A percentile compares a stretch with the other conserved stretches of the same genome.
Conservation (phyloP, 2,329 filamentous ascomycete genomes). For the Sporothrix variecibatus region DNA sequence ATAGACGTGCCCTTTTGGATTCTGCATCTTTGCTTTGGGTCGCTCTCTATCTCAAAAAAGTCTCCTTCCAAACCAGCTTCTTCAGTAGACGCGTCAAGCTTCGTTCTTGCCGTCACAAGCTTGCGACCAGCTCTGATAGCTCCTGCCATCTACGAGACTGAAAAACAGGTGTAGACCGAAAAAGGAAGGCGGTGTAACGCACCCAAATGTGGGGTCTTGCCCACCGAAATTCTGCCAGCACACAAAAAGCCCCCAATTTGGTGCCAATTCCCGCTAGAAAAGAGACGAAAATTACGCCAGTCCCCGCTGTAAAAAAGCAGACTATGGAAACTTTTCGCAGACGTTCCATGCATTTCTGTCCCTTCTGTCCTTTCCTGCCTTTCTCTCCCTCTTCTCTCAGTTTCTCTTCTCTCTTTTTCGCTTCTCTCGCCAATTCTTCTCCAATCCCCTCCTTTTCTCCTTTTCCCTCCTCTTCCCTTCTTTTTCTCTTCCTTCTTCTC, state of each 20-base stretch:
- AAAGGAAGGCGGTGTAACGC: background rate
- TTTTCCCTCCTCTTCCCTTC: background rate
- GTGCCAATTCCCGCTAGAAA: slow-evolving; percentile 13
- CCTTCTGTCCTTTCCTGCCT: background rate
- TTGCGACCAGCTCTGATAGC: background rate
- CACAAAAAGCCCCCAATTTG: slow-evolving; percentile 11
- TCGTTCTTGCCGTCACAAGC: background rate
- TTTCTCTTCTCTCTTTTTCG: background rate
- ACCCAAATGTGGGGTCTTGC: background rate
- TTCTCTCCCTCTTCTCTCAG: slow-evolving; percentile 8
- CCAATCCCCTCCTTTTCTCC: slow-evolving; percentile 5
- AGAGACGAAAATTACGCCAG: background rate
- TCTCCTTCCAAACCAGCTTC: background rate
- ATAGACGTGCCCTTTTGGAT: background rate
- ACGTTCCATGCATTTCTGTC: slow-evolving; percentile 32
- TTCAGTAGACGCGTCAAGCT: background rate
- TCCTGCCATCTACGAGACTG: background rate
- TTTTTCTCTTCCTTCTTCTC: background rate
- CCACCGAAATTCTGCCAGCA: slow-evolving; percentile 23
- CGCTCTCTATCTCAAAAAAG: background rate
- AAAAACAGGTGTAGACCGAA: background rate
- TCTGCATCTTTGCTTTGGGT: background rate
- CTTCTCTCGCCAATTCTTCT: slow-evolving; percentile 5
- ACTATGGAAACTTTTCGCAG: slow-evolving; percentile 32
- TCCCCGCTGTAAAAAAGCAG: slow-evolving; percentile 22